phyloP scores from a whole-genome alignment of 2,329 filamentous ascomycete genomes.

The Neofusicoccum parvum region DNA sequence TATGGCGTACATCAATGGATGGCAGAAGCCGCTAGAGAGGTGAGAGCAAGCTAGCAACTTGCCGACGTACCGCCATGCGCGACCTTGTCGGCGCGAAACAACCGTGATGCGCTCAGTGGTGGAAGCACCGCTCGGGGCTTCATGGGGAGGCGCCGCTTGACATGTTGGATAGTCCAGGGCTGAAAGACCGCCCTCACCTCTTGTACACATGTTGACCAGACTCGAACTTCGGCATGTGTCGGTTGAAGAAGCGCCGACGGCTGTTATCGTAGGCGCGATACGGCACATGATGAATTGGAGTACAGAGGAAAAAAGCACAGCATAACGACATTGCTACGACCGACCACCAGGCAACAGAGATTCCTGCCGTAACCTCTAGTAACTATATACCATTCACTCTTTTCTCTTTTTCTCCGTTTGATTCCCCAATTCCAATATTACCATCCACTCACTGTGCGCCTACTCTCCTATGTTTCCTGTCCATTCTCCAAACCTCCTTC shows the following conservation, averaged over 20 bases:
- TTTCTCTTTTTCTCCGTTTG: slow-evolving; percentile 3
- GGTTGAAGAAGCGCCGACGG: neutral
- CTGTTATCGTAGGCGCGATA: neutral
- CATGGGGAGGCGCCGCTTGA: neutral
- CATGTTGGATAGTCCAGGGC: slow-evolving; percentile 8
- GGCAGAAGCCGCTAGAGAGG: slow-evolving; percentile 46
- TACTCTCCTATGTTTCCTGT: slow-evolving; percentile 15
- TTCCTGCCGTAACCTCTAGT: slow-evolving; percentile 16
- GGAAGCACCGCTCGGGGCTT: slow-evolving; percentile 1
- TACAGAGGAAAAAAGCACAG: slow-evolving; percentile 12
- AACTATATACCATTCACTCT: slow-evolving; percentile 20
- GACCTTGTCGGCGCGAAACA: neutral
- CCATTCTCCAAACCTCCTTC: slow-evolving; percentile 16
- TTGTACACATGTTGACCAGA: slow-evolving; percentile 4
- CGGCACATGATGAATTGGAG: slow-evolving; percentile 2
- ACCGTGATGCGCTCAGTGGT: neutral
- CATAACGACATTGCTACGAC: slow-evolving; percentile 21
- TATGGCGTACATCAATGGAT: slow-evolving; percentile 46
- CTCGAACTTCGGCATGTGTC: neutral
- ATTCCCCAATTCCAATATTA: slow-evolving; percentile 5
- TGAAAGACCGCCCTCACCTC: neutral
- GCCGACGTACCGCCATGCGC: neutral
- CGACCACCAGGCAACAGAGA: slow-evolving; percentile 12
- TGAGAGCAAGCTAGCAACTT: slow-evolving; percentile 31
- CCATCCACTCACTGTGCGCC: slow-evolving; percentile 9